Conservation (phyloP, 306 rosid genomes). For the Vigna nakashimae region DNA sequence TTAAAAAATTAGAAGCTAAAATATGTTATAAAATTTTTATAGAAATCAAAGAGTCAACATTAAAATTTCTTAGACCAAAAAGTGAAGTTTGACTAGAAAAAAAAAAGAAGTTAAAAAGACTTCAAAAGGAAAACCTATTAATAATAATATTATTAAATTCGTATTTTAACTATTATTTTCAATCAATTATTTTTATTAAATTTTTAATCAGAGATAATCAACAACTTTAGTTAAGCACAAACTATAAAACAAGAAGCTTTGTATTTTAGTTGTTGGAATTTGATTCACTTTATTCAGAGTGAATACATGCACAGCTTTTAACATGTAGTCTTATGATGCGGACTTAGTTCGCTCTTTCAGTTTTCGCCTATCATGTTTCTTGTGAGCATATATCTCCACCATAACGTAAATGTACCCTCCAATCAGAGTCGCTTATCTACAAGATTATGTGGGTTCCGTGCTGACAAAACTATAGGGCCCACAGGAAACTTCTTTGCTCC, state of each 20-base stretch:
- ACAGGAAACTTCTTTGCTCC: constrained; percentile 48
- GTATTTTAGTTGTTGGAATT: constrained; percentile 13
- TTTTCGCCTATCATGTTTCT: neutral
- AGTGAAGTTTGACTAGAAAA: too few relatives aligned
- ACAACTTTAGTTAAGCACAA: neutral
- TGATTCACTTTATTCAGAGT: neutral
- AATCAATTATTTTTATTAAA: neutral
- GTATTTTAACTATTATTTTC: too few relatives aligned
- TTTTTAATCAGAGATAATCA: neutral
- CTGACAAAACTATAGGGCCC: neutral
- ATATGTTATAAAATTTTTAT: too few relatives aligned
- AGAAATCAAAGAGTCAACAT: too few relatives aligned
- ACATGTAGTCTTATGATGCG: constrained; percentile 15
- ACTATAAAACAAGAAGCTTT: neutral
- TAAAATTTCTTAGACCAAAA: too few relatives aligned
- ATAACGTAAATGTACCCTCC: constrained; percentile 15
- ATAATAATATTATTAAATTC: too few relatives aligned
- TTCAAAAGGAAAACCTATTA: too few relatives aligned
- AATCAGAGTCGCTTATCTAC: constrained; percentile 1
- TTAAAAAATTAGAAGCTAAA: too few relatives aligned
- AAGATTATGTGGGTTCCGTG: neutral
- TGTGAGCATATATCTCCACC: constrained; percentile 18
- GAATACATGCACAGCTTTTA: constrained; percentile 11
- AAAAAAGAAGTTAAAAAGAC: too few relatives aligned
- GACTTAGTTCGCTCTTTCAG: neutral